Evolutionary conservation across 305 asterid species (phyloP), one percentile per base, ranked within the genome.

Genomic region (Nicotiana rustica): DNA sequence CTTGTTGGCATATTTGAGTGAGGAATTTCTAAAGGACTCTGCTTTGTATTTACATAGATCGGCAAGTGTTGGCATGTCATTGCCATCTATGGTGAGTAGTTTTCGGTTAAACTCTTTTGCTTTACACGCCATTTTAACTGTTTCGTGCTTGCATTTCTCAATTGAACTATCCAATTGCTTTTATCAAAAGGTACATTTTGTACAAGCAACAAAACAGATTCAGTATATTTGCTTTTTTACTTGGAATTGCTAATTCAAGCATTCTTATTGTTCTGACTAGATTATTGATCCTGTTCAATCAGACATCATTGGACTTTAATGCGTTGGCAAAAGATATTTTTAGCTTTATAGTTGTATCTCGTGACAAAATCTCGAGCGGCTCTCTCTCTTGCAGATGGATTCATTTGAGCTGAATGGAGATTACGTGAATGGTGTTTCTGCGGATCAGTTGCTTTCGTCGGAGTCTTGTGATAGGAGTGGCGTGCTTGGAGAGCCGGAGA

Each of bases 331-430:
- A 62, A 52, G 49, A 29, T 76, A 76, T 31, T 35, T 29, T 29
- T 31, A 29, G 79, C 69, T 81, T 81, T 55, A 81, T 64, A 29
- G 19, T 41, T 36, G 49, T 67, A 21, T 81, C 33, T n/a, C 33
- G 10, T 68, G 41, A 77, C 14, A 64, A 18, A 81, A 66, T 31
- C 59, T 70, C 0, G 59, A 31, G 29, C 67, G 18, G 9, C 77
- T 76, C 83, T 85, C 84, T 85, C 12, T 25, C 78, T 77, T 25
- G 81, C 88, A 90, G 93, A 92, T 92, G 96, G 89, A 88, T 78
- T 78, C 87, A 9, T 14, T 68, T 81, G 88, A 87, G 41, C 65
- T 65, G 86, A 86, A 85, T 81, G 89, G 89, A 66, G 88, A 82
- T 85, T 66, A 68, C 67, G 29, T 49, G 65, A 89, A 84, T 84